Conservation (phyloP, 306 rosid genomes). For the Pyrus betulifolia region DNA sequence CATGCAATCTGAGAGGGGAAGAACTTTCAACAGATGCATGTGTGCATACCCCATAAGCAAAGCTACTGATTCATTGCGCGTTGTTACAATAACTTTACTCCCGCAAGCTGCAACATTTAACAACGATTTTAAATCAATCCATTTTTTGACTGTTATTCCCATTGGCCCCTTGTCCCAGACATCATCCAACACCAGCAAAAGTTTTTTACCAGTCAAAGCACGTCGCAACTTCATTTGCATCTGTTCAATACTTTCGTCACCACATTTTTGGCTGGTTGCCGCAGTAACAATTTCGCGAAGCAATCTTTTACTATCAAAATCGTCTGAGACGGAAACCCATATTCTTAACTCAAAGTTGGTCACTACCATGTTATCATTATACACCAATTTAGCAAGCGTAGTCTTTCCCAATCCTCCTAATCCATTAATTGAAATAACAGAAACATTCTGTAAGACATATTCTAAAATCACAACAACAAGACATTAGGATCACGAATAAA, state of each 20-base stretch:
- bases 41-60: neutral
- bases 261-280: neutral
- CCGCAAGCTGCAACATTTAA: neutral
- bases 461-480: too few species aligned
- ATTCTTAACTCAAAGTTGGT: neutral
- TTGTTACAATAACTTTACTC: conserved; percentile 11
- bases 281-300: neutral
- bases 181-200: conserved; percentile 25
- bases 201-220: conserved; percentile 9
- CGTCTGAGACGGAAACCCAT: neutral
- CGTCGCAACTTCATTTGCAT: neutral
- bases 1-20: neutral
- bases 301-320: neutral
- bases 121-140: neutral
- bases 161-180: neutral
- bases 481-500: too few species aligned
- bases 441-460: too few species aligned
- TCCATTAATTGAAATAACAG: neutral
- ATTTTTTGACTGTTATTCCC: neutral
- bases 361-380: neutral
- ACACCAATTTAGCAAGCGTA: neutral
- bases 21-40: neutral
- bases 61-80: neutral
- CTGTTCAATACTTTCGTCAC: neutral
- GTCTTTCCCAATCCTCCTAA: neutral